These are phyloP conservation scores for Furculomyces boomerangus DNA, from an alignment of 371 early-diverging fungal species.

Conservation along the genomic window DNA sequence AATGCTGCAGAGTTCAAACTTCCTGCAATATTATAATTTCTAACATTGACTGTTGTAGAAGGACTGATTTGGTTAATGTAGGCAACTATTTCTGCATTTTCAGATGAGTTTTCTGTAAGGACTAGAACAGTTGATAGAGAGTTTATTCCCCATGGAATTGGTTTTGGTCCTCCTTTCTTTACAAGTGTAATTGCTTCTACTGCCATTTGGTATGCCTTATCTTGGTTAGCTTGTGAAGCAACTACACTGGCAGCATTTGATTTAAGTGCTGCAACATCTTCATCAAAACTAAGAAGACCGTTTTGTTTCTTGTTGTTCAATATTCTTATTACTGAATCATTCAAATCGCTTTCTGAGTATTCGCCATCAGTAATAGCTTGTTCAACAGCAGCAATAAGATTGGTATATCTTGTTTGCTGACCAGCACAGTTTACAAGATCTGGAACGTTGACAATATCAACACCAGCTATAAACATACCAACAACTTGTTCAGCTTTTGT, in stretches of 20 bases:
- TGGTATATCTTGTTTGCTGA: not conserved
- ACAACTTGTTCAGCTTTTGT: no score
- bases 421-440: not conserved
- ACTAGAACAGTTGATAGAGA: not conserved
- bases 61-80: not conserved
- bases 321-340: not conserved
- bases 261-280: not conserved
- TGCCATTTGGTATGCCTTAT: not conserved
- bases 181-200: not conserved
- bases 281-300: not conserved
- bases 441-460: slow-evolving; percentile 26
- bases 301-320: not conserved
- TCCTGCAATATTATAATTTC: not conserved
- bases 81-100: no score
- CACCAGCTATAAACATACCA: no score
- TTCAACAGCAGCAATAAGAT: not conserved
- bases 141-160: not conserved
- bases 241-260: not conserved
- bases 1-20: not conserved
- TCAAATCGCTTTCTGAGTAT: not conserved
- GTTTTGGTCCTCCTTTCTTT: not conserved
- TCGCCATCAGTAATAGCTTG: not conserved
- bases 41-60: not conserved
- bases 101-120: not conserved
- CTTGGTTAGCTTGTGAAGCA: not conserved